Percentiles rank a stretch among this genome's conserved stretches.
Conservation (phyloP, 2,329 filamentous ascomycete genomes). For the Talaromyces sp. region DNA sequence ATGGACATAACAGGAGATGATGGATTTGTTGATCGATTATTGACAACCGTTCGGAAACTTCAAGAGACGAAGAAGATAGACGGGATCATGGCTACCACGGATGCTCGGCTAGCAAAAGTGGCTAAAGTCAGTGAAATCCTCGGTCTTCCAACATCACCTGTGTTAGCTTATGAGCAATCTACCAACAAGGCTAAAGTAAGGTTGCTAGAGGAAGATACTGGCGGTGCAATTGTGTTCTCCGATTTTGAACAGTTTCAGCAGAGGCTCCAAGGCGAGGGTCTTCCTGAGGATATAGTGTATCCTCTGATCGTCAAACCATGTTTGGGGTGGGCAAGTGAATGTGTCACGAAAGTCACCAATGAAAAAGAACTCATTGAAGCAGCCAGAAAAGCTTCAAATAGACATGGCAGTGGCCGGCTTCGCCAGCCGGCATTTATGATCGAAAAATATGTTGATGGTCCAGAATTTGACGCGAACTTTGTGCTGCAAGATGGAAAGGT, state of each 20-base stretch:
- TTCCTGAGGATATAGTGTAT: background rate
- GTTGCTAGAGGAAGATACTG: background rate
- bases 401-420: conserved; percentile 18
- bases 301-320: background rate
- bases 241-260: background rate
- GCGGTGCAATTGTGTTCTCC: background rate
- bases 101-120: conserved; percentile 33
- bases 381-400: conserved; percentile 25
- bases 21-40: conserved; percentile 29
- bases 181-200: too few relatives aligned
- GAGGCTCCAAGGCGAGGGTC: background rate
- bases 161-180: too few relatives aligned
- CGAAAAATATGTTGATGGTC: conserved; percentile 41
- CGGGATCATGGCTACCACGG: conserved; percentile 24
- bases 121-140: too few relatives aligned
- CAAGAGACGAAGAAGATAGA: too few relatives aligned
- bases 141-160: too few relatives aligned
- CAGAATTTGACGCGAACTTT: conserved; percentile 45
- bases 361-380: conserved; percentile 33
- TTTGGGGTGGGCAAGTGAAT: background rate
- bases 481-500: conserved; percentile 39
- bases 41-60: conserved; percentile 24
- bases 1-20: conserved; percentile 28
- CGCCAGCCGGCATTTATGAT: conserved; percentile 30
- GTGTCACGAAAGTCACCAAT: conserved; percentile 13